Base-by-base conservation (phyloP, 1,284 basidiomycete genomes). In the Malassezia globosa region DNA sequence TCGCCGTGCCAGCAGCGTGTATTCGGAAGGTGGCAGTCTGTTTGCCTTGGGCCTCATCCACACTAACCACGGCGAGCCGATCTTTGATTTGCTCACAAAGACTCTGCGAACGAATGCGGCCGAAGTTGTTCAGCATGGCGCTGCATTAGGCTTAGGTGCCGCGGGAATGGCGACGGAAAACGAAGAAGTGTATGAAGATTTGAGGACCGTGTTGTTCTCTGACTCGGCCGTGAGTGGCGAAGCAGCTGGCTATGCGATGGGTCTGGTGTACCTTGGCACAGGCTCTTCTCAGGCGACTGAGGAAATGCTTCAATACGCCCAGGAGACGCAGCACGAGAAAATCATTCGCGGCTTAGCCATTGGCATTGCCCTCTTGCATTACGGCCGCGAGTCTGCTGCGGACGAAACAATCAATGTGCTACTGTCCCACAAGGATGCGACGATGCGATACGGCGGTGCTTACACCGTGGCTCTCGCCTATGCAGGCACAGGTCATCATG, bases 301-400 rank as follows among this genome's bases (percentile, higher is more conserved):
- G 37, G 69, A 71, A 58, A 71, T 71, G 69, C 58, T 71, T 13
- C 64, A 69, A 58, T 71, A 71, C 45, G 69, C 69, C 1, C 69
- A 69, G 51, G 69, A 71, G 51, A 71, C 69, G 35, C 64, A 67
- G 59, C 69, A 71, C 55, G 67, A 71, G 37, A 71, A 71, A 58
- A 71, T 71, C 58, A 69, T 69, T 40, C 66, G 69, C 29, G 69
- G 69, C 48, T 59, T 71, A 14, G 69, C 69, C 40, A 64, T 71
- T 31, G 69, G 69, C 39, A 57, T 69, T 38, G 61, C 67, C n/a
- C 56, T 71, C 21, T 56, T 71, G 42, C 63, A 66, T 48, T 71
- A 71, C 50, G 69, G 69, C n/a, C 60, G 61, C 47, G 65, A 69
- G 50, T 60, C 66, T 38, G 48, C 55, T 48, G 69, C 69, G 16